phyloP scores from a whole-genome alignment of 2,329 filamentous ascomycete species.

The Aureobasidium sp. region DNA sequence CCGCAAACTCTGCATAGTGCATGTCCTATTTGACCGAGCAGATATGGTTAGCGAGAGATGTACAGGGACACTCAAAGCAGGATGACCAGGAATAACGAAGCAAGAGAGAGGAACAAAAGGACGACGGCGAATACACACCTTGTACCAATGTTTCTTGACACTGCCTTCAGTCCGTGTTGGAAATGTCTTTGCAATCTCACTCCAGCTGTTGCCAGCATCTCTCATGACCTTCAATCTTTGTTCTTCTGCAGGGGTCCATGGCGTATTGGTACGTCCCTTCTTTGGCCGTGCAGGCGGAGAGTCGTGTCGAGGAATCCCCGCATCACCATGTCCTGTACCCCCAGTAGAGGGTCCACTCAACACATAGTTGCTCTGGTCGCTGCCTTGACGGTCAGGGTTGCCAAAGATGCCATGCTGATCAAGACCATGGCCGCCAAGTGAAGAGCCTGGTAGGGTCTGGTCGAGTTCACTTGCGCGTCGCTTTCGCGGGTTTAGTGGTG shows the following conservation, averaged over 20 bases:
- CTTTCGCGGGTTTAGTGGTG: slow-evolving; percentile 30
- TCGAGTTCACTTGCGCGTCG: slow-evolving; percentile 31
- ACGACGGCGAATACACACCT: slow-evolving; percentile 48
- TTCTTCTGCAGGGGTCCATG: slow-evolving; percentile 94
- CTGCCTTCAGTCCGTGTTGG: slow-evolving; percentile 90
- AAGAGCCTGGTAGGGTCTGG: slow-evolving; percentile 24
- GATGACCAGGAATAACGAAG: background rate
- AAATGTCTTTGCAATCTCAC: slow-evolving; percentile 97
- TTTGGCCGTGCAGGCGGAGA: slow-evolving; percentile 45
- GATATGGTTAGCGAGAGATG: slow-evolving; percentile 22
- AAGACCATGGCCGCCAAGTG: slow-evolving; percentile 26
- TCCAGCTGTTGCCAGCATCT: slow-evolving; percentile 90
- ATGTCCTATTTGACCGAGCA: slow-evolving; percentile 61
- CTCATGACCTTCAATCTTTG: slow-evolving; percentile 88
- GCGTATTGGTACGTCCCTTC: slow-evolving; percentile 96
- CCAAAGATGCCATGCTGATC: slow-evolving; percentile 22
- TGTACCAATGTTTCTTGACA: slow-evolving; percentile 99
- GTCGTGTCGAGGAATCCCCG: slow-evolving; percentile 9
- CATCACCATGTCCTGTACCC: background rate
- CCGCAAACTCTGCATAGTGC: slow-evolving; percentile 98
- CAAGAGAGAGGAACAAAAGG: slow-evolving; percentile 5
- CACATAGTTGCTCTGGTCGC: slow-evolving; percentile 8
- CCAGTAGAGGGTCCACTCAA: background rate
- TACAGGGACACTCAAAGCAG: background rate
- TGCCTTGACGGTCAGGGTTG: slow-evolving; percentile 16